A percentile compares a stretch with the other conserved stretches of the same genome.
Conservation (phyloP, 805 yeast species). For the Pichia cephalocereana region DNA sequence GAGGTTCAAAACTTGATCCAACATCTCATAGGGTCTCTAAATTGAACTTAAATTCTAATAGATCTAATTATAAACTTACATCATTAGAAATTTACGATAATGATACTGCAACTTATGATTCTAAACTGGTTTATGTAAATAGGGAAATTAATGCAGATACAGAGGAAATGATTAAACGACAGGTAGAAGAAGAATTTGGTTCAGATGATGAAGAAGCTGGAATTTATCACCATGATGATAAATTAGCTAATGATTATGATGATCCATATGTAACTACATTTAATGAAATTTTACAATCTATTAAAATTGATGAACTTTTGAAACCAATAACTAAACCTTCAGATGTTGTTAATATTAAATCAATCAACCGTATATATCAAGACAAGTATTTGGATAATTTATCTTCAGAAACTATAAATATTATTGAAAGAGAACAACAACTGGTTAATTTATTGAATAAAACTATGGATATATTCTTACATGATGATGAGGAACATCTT, state of each 20-base stretch:
- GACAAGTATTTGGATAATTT: conserved; percentile 46
- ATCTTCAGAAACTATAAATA: conserved; percentile 64
- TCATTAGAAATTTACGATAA: conserved; percentile 13
- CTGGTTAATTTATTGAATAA: conserved; percentile 63
- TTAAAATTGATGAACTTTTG: conserved; percentile 50
- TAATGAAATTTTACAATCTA: conserved; percentile 32
- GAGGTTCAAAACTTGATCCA: conserved; percentile 24
- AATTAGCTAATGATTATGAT: conserved; percentile 12
- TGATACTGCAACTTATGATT: conserved; percentile 12
- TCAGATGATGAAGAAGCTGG: conserved; percentile 14
- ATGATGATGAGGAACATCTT: conserved; percentile 72
- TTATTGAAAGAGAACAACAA: conserved; percentile 74
- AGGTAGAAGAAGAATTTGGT: conserved; percentile 24
- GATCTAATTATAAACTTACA: conserved; percentile 16
- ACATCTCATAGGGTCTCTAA: conserved; percentile 18
- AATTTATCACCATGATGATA: not conserved
- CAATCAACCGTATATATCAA: conserved; percentile 58
- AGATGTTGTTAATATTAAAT: conserved; percentile 65
- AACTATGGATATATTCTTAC: conserved; percentile 70
- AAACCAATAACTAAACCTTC: conserved; percentile 76
- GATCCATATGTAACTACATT: conserved; percentile 9
- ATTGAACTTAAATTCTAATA: conserved; percentile 16
- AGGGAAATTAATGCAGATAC: conserved; percentile 15
- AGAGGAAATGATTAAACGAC: conserved; percentile 18
- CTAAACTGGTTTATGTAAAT: conserved; percentile 18